phyloP scores from a whole-genome alignment of 2,329 filamentous ascomycete species.

The Alternaria angustiovoidea region DNA sequence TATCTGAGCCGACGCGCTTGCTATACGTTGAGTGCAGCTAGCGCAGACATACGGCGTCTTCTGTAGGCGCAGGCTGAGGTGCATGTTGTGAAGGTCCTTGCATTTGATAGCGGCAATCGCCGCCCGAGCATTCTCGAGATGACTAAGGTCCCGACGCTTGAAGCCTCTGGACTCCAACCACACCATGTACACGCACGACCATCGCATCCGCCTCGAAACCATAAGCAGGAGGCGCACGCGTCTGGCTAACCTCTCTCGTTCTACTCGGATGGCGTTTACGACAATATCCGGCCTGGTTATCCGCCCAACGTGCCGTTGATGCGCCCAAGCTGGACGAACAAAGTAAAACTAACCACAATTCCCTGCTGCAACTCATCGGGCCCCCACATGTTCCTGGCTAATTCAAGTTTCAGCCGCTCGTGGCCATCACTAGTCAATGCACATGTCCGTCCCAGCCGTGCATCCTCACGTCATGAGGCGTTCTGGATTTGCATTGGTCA shows the following conservation, averaged over 20 bases:
- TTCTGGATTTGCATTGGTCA: conserved; percentile 18
- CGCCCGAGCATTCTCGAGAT: conserved; percentile 15
- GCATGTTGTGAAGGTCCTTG: conserved; percentile 34
- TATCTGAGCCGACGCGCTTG: conserved; percentile 1
- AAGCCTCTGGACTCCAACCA: background rate
- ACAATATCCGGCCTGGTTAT: background rate
- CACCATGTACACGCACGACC: background rate
- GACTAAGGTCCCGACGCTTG: conserved; percentile 19
- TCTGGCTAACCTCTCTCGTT: background rate
- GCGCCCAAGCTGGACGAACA: background rate
- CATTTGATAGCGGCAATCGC: conserved; percentile 15
- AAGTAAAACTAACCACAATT: conserved; percentile 3
- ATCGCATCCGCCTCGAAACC: background rate
- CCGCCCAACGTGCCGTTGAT: conserved; percentile 2
- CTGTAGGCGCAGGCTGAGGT: conserved; percentile 22
- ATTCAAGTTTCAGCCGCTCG: conserved; percentile 13
- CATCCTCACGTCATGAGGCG: conserved; percentile 28
- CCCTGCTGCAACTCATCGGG: background rate
- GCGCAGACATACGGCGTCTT: conserved; percentile 35
- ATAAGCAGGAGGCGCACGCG: no score
- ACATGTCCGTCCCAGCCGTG: conserved; percentile 20
- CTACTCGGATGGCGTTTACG: background rate
- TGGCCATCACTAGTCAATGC: conserved; percentile 16
- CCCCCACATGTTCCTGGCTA: conserved; percentile 23
- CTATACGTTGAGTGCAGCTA: conserved; percentile 35